Base-by-base conservation (phyloP, 1,139 yeast genomes). In the Saccharomyces pastorianus region DNA sequence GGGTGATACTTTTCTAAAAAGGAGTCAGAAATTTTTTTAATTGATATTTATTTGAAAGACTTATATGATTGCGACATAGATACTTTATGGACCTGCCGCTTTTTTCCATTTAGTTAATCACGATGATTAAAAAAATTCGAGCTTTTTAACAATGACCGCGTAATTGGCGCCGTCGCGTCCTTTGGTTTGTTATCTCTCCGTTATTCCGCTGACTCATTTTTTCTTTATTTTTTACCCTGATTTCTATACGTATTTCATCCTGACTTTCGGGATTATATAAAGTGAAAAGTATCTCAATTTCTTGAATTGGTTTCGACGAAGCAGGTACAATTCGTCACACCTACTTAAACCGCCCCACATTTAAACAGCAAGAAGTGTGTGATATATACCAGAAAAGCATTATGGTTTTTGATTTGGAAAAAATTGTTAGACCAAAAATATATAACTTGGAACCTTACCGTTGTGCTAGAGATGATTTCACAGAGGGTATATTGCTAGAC, bases 391-490 rank as follows among this genome's bases (percentile, higher is more conserved):
- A 28, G 29, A 46, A 26, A 8, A 23, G 13, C 20, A 49, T 17
- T 14, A 63, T 64, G 65, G 47, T 59, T 4, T 68, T 68, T 47
- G 65, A 67, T 55, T 55, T 69, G 26, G 46, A 64, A 27, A 59
- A 59, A 26, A 64, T 88, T 17, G 85, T 88, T 1, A 80, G 99
- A 69, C 96, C 97, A 20, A 93, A 91, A 61, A 88, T 91, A 57
- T 76, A 82, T 58, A 73, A 80, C 2, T 76, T 91, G 53, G 89
- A 86, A 72, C 98, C 99, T 9, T 93, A 93, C 69, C 79, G 96
- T 55, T 93, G 99, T 72, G 99, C 99, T 1, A 76, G 99, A 71
- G 99, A 93, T 62, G 96, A 88, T 68, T 90, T 83, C 73, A 85
- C 82, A 58, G 89, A 79, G 31, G 99, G 98, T 14, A 77, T 93